Evolutionary conservation across 2,329 filamentous ascomycete species (phyloP).

Genomic region (Acrocalymma vagum): DNA sequence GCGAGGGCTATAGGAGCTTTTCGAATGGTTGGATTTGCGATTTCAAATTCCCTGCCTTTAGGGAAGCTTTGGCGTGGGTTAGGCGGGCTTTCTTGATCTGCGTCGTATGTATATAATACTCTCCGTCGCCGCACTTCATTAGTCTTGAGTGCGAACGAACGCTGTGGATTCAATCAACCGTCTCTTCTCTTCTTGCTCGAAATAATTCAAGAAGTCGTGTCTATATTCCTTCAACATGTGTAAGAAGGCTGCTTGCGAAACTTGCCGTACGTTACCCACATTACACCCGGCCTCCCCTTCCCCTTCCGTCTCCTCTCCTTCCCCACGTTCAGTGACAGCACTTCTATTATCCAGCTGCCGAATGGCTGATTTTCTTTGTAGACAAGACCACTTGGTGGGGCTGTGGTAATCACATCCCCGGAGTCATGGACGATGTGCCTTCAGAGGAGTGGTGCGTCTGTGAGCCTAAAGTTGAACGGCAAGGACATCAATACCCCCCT

Average conservation of each 20-base stretch:
- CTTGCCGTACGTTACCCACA: slow-evolving; percentile 71
- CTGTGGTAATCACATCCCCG: slow-evolving; percentile 68
- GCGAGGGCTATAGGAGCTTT: no score
- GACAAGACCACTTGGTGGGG: slow-evolving; percentile 72
- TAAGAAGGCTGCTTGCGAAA: slow-evolving; percentile 68
- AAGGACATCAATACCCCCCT: slow-evolving; percentile 71
- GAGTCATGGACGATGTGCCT: slow-evolving; percentile 69
- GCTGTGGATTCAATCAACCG: no score
- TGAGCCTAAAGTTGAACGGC: slow-evolving; percentile 67
- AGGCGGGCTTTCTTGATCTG: no score
- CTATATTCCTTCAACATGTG: slow-evolving; percentile 63
- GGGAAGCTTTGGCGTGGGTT: no score
- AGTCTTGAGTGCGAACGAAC: no score
- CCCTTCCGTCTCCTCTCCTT: background rate
- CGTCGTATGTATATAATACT: no score
- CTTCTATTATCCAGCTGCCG: slow-evolving; percentile 12
- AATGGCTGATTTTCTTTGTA: slow-evolving; percentile 11
- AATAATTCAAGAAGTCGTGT: no score
- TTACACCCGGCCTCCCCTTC: no score
- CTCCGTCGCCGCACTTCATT: no score
- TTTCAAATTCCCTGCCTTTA: no score
- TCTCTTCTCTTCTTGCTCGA: slow-evolving; percentile 5
- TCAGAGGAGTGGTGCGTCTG: slow-evolving; percentile 71
- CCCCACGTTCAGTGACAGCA: slow-evolving; percentile 1
- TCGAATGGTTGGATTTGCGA: no score